phyloP scores from a whole-genome alignment of 257 asterid genomes.

The Haberlea rhodopensis region DNA sequence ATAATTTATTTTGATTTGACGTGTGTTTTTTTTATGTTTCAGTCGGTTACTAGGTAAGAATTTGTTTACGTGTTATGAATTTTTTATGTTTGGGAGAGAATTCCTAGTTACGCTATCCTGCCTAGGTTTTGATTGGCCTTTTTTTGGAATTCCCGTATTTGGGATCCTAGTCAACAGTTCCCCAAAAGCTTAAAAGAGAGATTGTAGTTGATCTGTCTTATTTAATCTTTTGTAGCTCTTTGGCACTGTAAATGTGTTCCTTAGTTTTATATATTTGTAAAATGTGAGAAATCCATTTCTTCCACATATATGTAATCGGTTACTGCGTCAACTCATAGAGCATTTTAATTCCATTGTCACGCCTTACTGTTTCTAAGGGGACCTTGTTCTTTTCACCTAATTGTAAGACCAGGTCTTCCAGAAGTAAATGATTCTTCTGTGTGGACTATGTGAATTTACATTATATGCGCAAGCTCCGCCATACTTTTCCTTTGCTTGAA shows the following conservation, averaged over 20 bases:
- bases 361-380: not conserved
- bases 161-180: too few species aligned
- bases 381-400: not conserved
- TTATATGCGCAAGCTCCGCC: not conserved
- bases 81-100: too few species aligned
- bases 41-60: too few species aligned
- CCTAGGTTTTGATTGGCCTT: not conserved
- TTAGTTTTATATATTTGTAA: not conserved
- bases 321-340: too few species aligned
- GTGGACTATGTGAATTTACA: conserved; percentile 7
- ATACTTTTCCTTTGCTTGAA: not conserved
- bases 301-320: too few species aligned
- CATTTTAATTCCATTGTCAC: too few species aligned
- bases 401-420: not conserved
- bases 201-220: not conserved
- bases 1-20: too few species aligned
- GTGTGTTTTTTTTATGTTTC: too few species aligned
- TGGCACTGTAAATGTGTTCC: not conserved
- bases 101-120: not conserved
- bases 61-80: too few species aligned
- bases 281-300: too few species aligned
- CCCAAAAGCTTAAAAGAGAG: not conserved
- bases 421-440: conserved; percentile 5
- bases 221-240: not conserved
- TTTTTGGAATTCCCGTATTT: too few species aligned